Evolutionary conservation across 257 asterid species (phyloP), one percentile per base, ranked within the genome.

Genomic region (Capsicum baccatum): DNA sequence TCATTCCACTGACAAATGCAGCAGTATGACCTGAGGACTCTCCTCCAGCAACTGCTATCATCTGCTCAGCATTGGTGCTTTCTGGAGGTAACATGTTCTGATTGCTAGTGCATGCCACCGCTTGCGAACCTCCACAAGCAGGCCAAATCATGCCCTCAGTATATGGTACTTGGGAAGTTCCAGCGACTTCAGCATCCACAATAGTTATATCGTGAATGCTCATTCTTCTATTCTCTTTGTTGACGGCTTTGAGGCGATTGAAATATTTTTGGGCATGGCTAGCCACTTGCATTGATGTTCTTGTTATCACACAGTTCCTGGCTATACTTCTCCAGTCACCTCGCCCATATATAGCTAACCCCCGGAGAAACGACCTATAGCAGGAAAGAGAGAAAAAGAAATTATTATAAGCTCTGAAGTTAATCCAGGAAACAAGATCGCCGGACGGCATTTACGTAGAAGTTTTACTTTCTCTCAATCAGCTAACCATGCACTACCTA

Each of bases 321-420:
- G 79, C 66, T 47, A 82, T 82, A 48, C 79, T 82, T 54, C 79
- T 67, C 84, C 84, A 82, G 70, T 82, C 66, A 9, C 79, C 79
- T 67, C 19, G 9, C 1, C 79, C 79, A 9, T 64, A 52, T 82
- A 8, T 82, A 2, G 6, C 62, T 56, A 66, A 33, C 12, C 79
- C 84, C 76, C 9, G 15, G 8, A 82, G 52, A 64, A 66, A 66
- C 11, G 19, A 39, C 78, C 84, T 66, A 15, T 66, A 78, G 48
- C 64, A 54, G 50, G 82, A 78, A 50, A 79, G 86, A 79, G 33
- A 1, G 37, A 73, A 50, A 62, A 26, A 78, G 42, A 78, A 78
- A 48, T 47, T n/a, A 6, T 47, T 33, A 6, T 14, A 10, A 54
- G 47, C 54, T 85, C 37, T 48, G 74, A 33, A 80, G 42, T n/a